phyloP scores from a whole-genome alignment of 2,329 filamentous ascomycete genomes.

The Tolypocladium pustulatum region DNA sequence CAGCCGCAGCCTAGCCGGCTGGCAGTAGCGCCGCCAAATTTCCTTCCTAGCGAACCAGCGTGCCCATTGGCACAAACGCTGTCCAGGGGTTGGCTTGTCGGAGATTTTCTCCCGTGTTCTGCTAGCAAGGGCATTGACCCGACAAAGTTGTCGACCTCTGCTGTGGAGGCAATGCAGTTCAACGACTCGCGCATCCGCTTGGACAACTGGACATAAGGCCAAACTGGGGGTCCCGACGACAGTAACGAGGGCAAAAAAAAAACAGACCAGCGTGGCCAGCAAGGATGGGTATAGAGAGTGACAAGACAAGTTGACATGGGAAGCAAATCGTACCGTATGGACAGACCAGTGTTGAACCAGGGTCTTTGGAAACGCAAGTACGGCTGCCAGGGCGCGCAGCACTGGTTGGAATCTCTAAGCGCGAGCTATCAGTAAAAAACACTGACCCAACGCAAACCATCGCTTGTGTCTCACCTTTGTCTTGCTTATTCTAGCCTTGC shows the following conservation, averaged over 20 bases:
- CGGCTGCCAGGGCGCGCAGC: neutral
- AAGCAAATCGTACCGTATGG: neutral
- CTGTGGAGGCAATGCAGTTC: neutral
- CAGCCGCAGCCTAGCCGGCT: neutral
- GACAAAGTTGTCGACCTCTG: neutral
- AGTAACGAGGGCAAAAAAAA: neutral
- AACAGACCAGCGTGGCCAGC: neutral
- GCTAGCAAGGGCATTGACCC: neutral
- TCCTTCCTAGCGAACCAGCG: neutral
- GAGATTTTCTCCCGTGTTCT: neutral
- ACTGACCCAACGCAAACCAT: conserved; percentile 4
- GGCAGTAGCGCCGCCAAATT: neutral
- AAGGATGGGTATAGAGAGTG: neutral
- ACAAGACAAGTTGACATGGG: neutral
- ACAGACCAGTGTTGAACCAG: neutral
- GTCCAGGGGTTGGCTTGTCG: neutral
- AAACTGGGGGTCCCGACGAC: neutral
- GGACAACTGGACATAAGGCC: neutral
- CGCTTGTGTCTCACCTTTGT: conserved; percentile 4
- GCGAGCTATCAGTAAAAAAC: conserved; percentile 3
- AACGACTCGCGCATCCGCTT: neutral
- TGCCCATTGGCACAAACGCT: neutral
- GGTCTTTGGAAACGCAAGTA: neutral
- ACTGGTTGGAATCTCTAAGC: neutral
- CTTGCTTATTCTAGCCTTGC: neutral